Evolutionary conservation across 257 asterid species (phyloP), one percentile per base, ranked within the genome.

Genomic region (Solanum bulbocastanum): DNA sequence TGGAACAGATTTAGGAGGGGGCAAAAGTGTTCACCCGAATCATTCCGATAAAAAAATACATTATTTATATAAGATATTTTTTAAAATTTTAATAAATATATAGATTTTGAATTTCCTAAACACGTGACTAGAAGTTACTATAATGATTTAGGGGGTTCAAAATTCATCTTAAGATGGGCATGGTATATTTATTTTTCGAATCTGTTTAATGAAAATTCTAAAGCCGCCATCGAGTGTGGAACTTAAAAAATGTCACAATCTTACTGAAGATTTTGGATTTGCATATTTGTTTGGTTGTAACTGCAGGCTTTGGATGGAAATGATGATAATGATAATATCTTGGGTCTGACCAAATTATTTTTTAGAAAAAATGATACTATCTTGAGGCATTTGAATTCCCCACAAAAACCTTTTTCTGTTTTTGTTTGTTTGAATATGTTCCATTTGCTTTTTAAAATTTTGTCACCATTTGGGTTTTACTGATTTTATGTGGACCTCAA

Each of bases 181-280:
- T 1, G 4, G 2, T 3, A 58, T 58, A 20, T 22, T 3, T 58
- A 58, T 58, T 22, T 58, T 58, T 58, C 10, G 0, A 58, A 58
- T 0, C 0, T 58, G 1, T 4, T 58, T 58, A 22, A 58, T 3
- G 12, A 58, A 58, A 58, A 22, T 58, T 58, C 0, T 58, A 2
- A 58, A 8, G 9, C 27, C 1, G 0, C 1, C 2, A 1, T 0
- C 16, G 10, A 42, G 0, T 0, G n/a, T 15, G 4, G 3, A 5
- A 79, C 16, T 44, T 25, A 2, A 25, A 37, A 42, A 42, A 79
- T 44, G 27, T 44, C 85, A 15, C n/a, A 44, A 44, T 49, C 32
- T 49, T 46, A 82, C 20, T 82, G 44, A 32, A 82, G 42, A 49
- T 10, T 79, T 49, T 82, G 69, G 32, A 82, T 82, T 81, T 30